phyloP scores from a whole-genome alignment of 352 stramenopile species.

The Halophytophthora polymorphica region DNA sequence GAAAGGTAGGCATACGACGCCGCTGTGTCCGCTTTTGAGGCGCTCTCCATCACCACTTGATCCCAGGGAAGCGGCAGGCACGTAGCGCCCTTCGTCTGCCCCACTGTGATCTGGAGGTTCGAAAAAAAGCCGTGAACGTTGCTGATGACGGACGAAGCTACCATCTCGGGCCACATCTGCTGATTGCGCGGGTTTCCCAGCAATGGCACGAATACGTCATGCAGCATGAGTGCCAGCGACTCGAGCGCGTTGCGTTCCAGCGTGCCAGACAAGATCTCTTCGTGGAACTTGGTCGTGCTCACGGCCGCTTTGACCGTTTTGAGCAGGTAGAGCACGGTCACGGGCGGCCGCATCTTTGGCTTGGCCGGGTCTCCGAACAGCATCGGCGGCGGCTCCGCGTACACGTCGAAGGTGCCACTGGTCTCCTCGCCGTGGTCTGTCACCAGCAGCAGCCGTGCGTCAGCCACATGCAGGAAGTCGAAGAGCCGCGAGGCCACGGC shows the following conservation, averaged over 20 bases:
- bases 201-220: constrained; percentile 73
- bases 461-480: constrained; percentile 66
- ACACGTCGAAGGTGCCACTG: constrained; percentile 54
- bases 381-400: constrained; percentile 46
- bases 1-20: constrained; percentile 2
- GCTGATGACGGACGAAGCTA: constrained; percentile 70
- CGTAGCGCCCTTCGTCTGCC: constrained; percentile 78
- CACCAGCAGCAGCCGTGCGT: constrained; percentile 60
- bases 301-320: constrained; percentile 69
- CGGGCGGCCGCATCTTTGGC: constrained; percentile 16
- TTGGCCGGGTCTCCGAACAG: constrained; percentile 37
- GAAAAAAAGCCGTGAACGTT: constrained; percentile 81
- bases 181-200: constrained; percentile 80
- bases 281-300: constrained; percentile 52
- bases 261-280: constrained; percentile 72
- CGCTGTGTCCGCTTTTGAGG: constrained; percentile 13
- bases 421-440: constrained; percentile 65
- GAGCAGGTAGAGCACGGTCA: constrained; percentile 72
- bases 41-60: constrained; percentile 58
- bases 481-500: constrained; percentile 56
- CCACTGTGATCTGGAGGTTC: constrained; percentile 86
- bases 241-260: constrained; percentile 75
- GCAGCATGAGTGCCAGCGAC: constrained; percentile 67
- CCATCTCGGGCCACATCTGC: constrained; percentile 77
- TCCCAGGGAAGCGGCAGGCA: constrained; percentile 85